These are phyloP conservation scores for Penicillium cosmopolitanum DNA, from an alignment of 495 filamentous ascomycete genomes.

Conservation along the genomic window DNA sequence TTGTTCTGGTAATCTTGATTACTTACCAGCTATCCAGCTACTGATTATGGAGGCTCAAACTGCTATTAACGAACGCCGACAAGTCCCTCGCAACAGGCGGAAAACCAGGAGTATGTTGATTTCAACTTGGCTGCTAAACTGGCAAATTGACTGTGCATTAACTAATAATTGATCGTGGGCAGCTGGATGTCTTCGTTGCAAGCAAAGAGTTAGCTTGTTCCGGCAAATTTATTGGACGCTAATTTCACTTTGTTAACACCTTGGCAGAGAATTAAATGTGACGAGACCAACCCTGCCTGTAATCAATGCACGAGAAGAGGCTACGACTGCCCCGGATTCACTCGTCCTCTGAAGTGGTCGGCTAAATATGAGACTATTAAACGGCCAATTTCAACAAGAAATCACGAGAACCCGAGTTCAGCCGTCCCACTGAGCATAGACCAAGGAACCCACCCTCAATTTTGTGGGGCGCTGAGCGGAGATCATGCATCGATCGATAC, in stretches of 20 bases:
- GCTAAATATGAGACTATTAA: neutral
- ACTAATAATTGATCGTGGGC: neutral
- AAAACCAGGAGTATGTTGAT: slow-evolving; percentile 1
- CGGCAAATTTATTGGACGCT: neutral
- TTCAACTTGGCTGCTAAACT: no score
- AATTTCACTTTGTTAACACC: neutral
- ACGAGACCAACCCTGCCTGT: neutral
- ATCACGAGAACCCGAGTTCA: neutral
- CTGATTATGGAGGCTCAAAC: neutral
- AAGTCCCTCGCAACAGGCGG: neutral
- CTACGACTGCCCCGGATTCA: neutral
- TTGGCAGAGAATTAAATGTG: neutral
- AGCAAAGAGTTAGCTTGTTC: neutral
- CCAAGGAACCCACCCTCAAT: neutral
- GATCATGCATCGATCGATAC: no score
- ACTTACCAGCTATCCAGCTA: no score
- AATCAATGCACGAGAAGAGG: slow-evolving; percentile 1
- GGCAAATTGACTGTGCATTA: neutral
- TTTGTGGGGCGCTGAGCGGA: neutral
- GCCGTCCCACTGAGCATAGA: neutral
- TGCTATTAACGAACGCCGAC: neutral
- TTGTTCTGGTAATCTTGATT: no score
- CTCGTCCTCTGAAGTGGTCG: neutral
- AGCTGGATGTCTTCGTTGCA: neutral
- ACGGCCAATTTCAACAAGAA: neutral